Evolutionary conservation across 2,329 filamentous ascomycete genomes (phyloP), one percentile per base, ranked within the genome.

Genomic region (Aplosporella prunicola): DNA sequence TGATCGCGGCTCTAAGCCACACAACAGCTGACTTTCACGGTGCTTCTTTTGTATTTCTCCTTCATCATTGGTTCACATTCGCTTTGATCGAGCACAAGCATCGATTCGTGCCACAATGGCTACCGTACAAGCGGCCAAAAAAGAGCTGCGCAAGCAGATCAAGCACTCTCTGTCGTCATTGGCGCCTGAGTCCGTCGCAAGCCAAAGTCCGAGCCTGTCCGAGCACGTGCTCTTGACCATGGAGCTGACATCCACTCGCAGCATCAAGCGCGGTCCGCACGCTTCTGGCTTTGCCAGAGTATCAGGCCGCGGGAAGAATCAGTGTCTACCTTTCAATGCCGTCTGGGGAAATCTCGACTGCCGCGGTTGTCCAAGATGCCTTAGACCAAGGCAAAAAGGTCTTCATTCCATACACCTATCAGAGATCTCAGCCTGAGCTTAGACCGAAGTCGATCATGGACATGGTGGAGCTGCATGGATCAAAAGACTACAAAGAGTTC

Each of bases 281-380:
- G 5, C 63, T 95, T 24, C 66, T 80, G 29, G 66, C 70, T 9
- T 74, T 88, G 50, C 70, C 74, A 34, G 81, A 86, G 38, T 98
- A 93, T 57, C 66, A 76, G 45, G 68, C 79, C 38, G 88, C 91
- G 27, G 72, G 68, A 43, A 72, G 76, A 36, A 75, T 98, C 51
- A 87, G 84, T 49, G 71, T 98, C 40, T 98, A 93, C 57, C 69
- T 98, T 11, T 91, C 89, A 9, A 98, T 98, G 91, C 87, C 88
- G 1, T 66, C 69, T 8, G 82, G 80, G 16, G 91, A 98, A 63
- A 74, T 94, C 17, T 84, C 87, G 48, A 98, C 91, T 2, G 77
- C 80, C 35, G 67, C 70, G 32, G 85, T 96, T 38, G 85, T 96
- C 7, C 74, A 76, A 18, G 76, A 95, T 65, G 88, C 89, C 9